Evolutionary conservation across 345 rosid species (phyloP).

Genomic region (Corchorus olitorius): DNA sequence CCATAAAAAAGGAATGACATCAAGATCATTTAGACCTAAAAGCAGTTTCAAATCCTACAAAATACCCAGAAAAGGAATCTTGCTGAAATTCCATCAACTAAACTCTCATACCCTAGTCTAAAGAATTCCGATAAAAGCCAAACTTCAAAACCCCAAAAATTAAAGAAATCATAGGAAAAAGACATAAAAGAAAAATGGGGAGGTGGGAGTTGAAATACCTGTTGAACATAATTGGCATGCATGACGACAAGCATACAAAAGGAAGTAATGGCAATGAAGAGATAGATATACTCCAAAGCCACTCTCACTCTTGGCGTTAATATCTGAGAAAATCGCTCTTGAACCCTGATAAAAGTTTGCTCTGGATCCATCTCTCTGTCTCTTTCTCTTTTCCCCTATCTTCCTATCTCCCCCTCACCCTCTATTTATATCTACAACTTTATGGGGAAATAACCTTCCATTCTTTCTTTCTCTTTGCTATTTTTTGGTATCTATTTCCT

Average conservation of each 20-base stretch:
- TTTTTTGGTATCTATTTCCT: neutral
- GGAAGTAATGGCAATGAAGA: conserved; percentile 77
- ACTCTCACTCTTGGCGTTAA: conserved; percentile 78
- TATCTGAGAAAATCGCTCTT: conserved; percentile 88
- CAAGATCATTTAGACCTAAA: neutral
- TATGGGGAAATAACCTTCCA: neutral
- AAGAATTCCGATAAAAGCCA: neutral
- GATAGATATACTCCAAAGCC: conserved; percentile 78
- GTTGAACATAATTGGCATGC: conserved; percentile 99
- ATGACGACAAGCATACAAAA: conserved; percentile 92
- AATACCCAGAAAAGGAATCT: neutral
- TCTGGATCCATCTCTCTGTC: conserved; percentile 85
- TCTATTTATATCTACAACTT: too few species aligned
- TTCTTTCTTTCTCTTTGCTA: neutral
- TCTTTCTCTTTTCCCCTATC: neutral
- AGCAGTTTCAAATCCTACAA: neutral
- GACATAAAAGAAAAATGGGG: neutral
- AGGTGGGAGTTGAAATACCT: conserved; percentile 40
- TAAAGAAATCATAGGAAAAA: neutral
- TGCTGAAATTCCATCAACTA: neutral
- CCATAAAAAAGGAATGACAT: neutral
- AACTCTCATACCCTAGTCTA: neutral
- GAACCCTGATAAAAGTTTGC: conserved; percentile 94
- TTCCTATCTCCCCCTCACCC: neutral
- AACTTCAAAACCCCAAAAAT: neutral